Base-by-base conservation (phyloP, 345 rosid genomes). In the Gossypium stocksii region DNA sequence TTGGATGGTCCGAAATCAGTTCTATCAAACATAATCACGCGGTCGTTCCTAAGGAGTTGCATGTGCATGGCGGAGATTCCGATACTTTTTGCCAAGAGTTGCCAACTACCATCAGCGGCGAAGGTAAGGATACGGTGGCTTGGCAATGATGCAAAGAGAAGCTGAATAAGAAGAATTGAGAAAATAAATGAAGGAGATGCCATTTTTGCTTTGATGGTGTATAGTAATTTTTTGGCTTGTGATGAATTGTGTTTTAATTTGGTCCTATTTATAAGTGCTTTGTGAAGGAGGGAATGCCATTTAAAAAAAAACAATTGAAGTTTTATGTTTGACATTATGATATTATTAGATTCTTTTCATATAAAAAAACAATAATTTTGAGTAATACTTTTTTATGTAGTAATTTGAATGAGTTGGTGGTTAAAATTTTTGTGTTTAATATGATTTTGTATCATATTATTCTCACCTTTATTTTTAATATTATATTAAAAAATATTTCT, bases 31-130 rank as follows among this genome's bases (percentile, higher is more conserved):
- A 82, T 74, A 56, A 82, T 41, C 27, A 82, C 83, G 9, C 81
- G 78, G 74, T 82, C 81, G 63, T 79, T 79, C 46, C 61, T 73
- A 61, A 82, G 85, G 63, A 82, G 81, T 71, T 82, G 83, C 83
- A 79, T 75, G 75, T 82, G 85, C 83, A 82, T 79, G 78, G 83
- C 79, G 8, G 79, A 49, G 19, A 82, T 29, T 25, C 85, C 85
- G 3, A 77, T 71, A 77, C 69, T 79, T 17, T n/a, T 16, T 66
- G 74, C 83, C 17, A 82, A 62, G 23, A 82, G 63, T 75, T 77
- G 45, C 85, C 85, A 82, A 44, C 48, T 69, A 1, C 74, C 77
- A 2, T 67, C 46, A 5, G 45, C 72, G 10, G 77, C 64, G 2
- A 15, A 60, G 6, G 68, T 51, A 22, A 71, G 62, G 15, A 2